Conservation (phyloP, 306 rosid species). For the Datisca glomerata region DNA sequence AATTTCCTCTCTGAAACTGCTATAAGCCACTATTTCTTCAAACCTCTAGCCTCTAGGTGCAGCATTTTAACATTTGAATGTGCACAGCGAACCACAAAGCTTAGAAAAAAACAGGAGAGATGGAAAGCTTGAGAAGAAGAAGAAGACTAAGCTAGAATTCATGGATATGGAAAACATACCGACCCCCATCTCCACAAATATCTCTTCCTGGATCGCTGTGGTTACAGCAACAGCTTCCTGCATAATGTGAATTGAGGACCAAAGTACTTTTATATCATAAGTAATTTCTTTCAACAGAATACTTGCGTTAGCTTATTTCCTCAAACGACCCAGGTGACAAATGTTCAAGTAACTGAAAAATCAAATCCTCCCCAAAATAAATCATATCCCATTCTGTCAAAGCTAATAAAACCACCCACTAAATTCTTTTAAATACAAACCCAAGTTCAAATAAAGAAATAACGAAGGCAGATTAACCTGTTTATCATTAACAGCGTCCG, state of each 20-base stretch:
- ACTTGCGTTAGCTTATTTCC: background rate
- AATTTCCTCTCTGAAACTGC: too few species aligned
- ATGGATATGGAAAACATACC: slow-evolving; percentile 29
- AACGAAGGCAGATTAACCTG: slow-evolving; percentile 32
- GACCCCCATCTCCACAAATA: slow-evolving; percentile 71
- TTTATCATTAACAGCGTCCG: slow-evolving; percentile 52
- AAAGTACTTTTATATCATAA: background rate
- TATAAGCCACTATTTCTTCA: too few species aligned
- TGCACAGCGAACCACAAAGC: too few species aligned
- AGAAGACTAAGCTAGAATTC: too few species aligned
- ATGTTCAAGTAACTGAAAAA: background rate
- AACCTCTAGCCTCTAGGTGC: too few species aligned
- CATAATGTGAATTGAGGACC: slow-evolving; percentile 9
- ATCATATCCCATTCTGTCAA: too few species aligned
- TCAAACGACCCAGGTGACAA: too few species aligned
- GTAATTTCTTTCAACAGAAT: background rate
- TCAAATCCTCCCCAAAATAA: background rate
- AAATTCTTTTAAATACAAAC: too few species aligned
- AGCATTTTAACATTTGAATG: too few species aligned
- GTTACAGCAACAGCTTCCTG: slow-evolving; percentile 91
- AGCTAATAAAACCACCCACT: too few species aligned
- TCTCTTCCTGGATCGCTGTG: slow-evolving; percentile 81
- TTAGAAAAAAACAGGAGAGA: too few species aligned
- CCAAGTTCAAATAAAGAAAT: background rate
- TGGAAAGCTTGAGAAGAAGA: too few species aligned